Evolutionary conservation across 2,329 filamentous ascomycete species (phyloP).

Genomic region (Diaporthe vaccinii): DNA sequence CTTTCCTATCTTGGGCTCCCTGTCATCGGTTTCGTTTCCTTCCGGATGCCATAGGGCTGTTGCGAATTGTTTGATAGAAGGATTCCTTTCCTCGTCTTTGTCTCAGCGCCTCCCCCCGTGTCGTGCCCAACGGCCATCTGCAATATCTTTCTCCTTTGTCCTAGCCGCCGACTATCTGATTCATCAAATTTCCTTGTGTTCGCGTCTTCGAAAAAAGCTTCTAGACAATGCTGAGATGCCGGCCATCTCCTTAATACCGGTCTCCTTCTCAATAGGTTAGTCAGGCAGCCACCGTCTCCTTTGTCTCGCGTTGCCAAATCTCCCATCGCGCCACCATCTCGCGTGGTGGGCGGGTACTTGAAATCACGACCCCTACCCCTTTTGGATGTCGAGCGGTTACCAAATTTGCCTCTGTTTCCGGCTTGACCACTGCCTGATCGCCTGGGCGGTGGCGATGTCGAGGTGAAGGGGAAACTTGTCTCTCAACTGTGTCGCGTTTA

Average conservation of each 20-base stretch:
- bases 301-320: constrained; percentile 36
- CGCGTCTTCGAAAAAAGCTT: constrained; percentile 46
- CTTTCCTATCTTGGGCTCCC: constrained; percentile 34
- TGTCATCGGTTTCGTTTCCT: constrained; percentile 24
- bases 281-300: constrained; percentile 42
- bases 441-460: constrained; percentile 4
- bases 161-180: constrained; percentile 43
- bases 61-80: constrained; percentile 29
- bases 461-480: neutral
- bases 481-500: constrained; percentile 5
- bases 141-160: constrained; percentile 29
- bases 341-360: constrained; percentile 28
- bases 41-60: constrained; percentile 32
- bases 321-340: constrained; percentile 19
- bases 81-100: constrained; percentile 9
- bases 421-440: neutral
- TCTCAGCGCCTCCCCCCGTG: neutral
- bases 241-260: constrained; percentile 48
- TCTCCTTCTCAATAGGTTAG: constrained; percentile 51
- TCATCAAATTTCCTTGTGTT: constrained; percentile 43
- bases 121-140: neutral
- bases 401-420: constrained; percentile 14
- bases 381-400: constrained; percentile 32
- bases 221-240: constrained; percentile 51
- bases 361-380: constrained; percentile 7